These are phyloP conservation scores for Chaetomiaceae sp. DNA, from an alignment of 2,329 filamentous ascomycete genomes.

Conservation along the genomic window DNA sequence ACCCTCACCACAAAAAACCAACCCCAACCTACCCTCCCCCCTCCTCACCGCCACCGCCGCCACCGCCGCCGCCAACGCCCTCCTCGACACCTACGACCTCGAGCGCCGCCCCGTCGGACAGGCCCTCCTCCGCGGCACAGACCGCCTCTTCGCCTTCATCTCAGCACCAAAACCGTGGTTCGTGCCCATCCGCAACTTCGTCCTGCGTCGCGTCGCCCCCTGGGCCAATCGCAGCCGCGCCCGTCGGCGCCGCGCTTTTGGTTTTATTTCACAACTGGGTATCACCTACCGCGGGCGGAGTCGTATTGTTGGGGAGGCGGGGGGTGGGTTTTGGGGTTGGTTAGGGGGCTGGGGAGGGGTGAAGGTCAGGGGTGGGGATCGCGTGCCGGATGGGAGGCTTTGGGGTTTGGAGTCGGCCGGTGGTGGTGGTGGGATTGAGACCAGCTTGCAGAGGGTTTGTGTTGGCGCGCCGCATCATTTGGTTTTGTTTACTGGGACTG, in stretches of 20 bases:
- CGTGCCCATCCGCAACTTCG: conserved; percentile 35
- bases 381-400: conserved; percentile 38
- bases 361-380: conserved; percentile 42
- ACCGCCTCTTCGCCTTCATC: conserved; percentile 37
- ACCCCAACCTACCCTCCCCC: no score
- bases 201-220: conserved; percentile 37
- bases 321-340: conserved; percentile 4
- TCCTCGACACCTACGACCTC: conserved; percentile 35
- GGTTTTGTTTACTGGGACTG: conserved; percentile 31
- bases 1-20: no score
- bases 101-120: conserved; percentile 37
- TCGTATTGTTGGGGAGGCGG: conserved; percentile 32
- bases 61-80: conserved; percentile 22
- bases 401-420: neutral
- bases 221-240: conserved; percentile 27
- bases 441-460: conserved; percentile 28
- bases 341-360: conserved; percentile 27
- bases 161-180: conserved; percentile 34
- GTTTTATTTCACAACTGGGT: conserved; percentile 38
- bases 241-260: conserved; percentile 28
- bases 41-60: neutral
- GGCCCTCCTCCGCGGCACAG: conserved; percentile 39
- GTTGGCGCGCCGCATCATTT: conserved; percentile 29
- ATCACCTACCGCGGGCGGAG: conserved; percentile 41
- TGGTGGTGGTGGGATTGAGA: conserved; percentile 9